Conservation (phyloP, 768 basidiomycete genomes). For the Trametes punicea region DNA sequence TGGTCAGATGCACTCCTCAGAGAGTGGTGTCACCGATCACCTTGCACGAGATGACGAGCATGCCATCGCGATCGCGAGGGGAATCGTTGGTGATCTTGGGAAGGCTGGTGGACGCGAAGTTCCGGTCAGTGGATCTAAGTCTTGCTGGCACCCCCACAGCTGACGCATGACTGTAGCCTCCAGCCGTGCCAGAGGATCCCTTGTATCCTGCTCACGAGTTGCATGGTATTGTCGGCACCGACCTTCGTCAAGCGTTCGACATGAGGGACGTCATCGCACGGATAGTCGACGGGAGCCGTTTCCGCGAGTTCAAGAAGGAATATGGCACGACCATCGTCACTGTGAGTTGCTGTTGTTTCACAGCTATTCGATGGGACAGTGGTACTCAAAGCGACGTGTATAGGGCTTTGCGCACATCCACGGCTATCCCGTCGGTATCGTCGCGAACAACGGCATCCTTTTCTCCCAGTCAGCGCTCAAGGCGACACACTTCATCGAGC, state of each 20-base stretch:
- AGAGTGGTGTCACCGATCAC: slow-evolving; percentile 90
- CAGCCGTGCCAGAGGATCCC: slow-evolving; percentile 62
- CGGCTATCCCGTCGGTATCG: slow-evolving; percentile 86
- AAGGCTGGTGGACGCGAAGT: slow-evolving; percentile 48
- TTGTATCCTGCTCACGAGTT: slow-evolving; percentile 78
- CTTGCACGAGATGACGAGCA: slow-evolving; percentile 84
- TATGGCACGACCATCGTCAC: slow-evolving; percentile 91
- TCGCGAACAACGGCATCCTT: slow-evolving; percentile 93
- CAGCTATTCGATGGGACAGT: too few species aligned
- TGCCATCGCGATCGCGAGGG: slow-evolving; percentile 75
- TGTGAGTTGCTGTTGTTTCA: slow-evolving; percentile 38
- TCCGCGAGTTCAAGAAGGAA: slow-evolving; percentile 95
- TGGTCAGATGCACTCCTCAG: slow-evolving; percentile 86
- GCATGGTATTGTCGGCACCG: slow-evolving; percentile 89
- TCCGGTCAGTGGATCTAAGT: slow-evolving; percentile 39
- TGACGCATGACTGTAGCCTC: slow-evolving; percentile 39
- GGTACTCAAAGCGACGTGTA: neutral
- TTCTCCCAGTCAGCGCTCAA: slow-evolving; percentile 93
- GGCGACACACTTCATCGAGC: slow-evolving; percentile 92
- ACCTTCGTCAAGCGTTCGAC: slow-evolving; percentile 84
- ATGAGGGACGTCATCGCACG: slow-evolving; percentile 94
- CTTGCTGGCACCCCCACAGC: neutral
- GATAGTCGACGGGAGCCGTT: slow-evolving; percentile 85
- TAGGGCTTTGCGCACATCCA: slow-evolving; percentile 89
- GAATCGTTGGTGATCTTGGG: slow-evolving; percentile 77